These are phyloP conservation scores for Umbilicaria muhlenbergii DNA, from an alignment of 495 filamentous ascomycete species.

Conservation along the genomic window DNA sequence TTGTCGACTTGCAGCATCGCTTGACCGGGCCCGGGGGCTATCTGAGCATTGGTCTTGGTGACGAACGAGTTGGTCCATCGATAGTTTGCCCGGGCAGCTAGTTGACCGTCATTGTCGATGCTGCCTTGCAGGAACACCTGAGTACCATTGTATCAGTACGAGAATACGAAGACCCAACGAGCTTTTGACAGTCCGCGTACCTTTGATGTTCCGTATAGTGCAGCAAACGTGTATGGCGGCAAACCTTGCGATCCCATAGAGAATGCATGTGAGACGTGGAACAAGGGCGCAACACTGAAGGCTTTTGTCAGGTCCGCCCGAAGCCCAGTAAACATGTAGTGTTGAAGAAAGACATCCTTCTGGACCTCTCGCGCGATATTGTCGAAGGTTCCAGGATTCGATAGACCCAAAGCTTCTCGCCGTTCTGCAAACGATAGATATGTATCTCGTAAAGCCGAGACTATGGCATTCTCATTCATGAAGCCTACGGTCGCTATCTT, in stretches of 20 bases:
- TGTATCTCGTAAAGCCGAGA: slow-evolving; percentile 53
- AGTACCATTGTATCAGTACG: slow-evolving; percentile 4
- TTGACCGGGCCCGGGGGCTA: slow-evolving; percentile 51
- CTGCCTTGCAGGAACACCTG: slow-evolving; percentile 93
- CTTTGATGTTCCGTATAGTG: slow-evolving; percentile 80
- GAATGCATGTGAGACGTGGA: slow-evolving; percentile 95
- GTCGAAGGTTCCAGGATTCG: slow-evolving; percentile 86
- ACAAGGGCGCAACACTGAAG: slow-evolving; percentile 80
- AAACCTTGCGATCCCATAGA: slow-evolving; percentile 74
- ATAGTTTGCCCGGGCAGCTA: slow-evolving; percentile 78
- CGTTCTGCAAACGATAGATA: slow-evolving; percentile 72
- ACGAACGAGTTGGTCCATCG: slow-evolving; percentile 62
- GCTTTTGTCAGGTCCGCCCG: slow-evolving; percentile 92
- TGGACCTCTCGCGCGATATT: slow-evolving; percentile 83
- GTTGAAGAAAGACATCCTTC: slow-evolving; percentile 85
- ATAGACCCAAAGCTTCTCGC: slow-evolving; percentile 71
- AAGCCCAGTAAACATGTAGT: slow-evolving; percentile 89
- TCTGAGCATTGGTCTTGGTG: slow-evolving; percentile 72
- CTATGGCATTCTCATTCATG: slow-evolving; percentile 56
- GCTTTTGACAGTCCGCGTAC: slow-evolving; percentile 34
- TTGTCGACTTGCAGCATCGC: slow-evolving; percentile 82
- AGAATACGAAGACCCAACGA: neutral
- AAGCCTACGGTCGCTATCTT: slow-evolving; percentile 45
- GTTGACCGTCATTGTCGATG: slow-evolving; percentile 73
- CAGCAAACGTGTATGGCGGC: slow-evolving; percentile 87